Conservation (phyloP, 2,329 filamentous ascomycete species). For the Hypomyces perniciosus region DNA sequence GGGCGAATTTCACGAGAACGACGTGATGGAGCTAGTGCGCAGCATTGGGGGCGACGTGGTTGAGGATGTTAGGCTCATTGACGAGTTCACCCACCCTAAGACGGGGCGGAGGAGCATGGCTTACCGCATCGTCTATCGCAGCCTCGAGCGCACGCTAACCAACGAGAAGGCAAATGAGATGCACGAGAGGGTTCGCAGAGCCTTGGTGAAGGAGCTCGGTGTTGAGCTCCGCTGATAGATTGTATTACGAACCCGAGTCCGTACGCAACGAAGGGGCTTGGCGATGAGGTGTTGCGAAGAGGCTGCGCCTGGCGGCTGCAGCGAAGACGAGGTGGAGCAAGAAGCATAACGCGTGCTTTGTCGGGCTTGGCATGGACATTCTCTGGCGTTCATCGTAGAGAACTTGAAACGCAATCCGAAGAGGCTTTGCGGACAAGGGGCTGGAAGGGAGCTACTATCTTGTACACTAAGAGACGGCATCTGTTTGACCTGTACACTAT, state of each 20-base stretch:
- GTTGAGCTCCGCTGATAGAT: constrained; percentile 53
- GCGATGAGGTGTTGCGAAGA: not conserved
- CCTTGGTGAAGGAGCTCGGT: constrained; percentile 64
- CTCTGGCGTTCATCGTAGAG: not conserved
- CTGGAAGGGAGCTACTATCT: not conserved
- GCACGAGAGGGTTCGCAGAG: constrained; percentile 60
- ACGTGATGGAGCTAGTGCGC: constrained; percentile 92
- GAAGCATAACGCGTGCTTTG: not conserved
- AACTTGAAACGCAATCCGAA: not conserved
- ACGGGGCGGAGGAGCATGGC: constrained; percentile 78
- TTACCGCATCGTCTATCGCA: constrained; percentile 91
- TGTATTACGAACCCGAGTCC: not conserved
- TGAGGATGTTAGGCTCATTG: constrained; percentile 79
- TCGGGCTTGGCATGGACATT: no score
- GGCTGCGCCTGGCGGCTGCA: not conserved
- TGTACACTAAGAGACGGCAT: not conserved
- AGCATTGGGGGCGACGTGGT: constrained; percentile 75
- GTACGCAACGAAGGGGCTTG: not conserved
- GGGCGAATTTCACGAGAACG: constrained; percentile 77
- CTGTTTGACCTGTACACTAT: no score
- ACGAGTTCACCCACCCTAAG: constrained; percentile 85
- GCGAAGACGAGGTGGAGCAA: not conserved
- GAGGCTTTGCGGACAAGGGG: not conserved
- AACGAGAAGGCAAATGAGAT: constrained; percentile 72
- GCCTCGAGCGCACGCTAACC: constrained; percentile 82